Conservation (phyloP, 2,329 filamentous ascomycete genomes). For the Aspergillus novoparasiticus region DNA sequence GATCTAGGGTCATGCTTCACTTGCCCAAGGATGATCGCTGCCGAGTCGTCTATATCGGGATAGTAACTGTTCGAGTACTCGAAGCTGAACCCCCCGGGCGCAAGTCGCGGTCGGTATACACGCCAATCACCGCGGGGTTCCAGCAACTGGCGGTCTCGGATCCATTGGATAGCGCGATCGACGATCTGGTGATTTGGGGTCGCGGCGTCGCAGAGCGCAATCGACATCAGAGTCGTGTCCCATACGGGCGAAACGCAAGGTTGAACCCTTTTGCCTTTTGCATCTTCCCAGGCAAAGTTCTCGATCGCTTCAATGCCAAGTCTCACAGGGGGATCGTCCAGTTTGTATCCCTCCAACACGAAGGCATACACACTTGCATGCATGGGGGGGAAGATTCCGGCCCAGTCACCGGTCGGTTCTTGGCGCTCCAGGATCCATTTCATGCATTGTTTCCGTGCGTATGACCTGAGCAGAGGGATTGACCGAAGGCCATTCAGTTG, state of each 20-base stretch:
- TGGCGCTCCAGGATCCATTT: slow-evolving; percentile 37
- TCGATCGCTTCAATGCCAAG: slow-evolving; percentile 31
- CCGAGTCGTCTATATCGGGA: slow-evolving; percentile 39
- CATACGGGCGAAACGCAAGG: slow-evolving; percentile 33
- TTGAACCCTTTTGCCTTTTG: slow-evolving; percentile 32
- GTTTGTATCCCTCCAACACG: slow-evolving; percentile 30
- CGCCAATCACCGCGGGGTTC: slow-evolving; percentile 32
- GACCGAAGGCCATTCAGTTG: slow-evolving; percentile 19
- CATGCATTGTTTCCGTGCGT: slow-evolving; percentile 26
- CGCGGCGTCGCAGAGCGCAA: slow-evolving; percentile 28
- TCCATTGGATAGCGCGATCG: slow-evolving; percentile 15
- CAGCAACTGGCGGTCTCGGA: slow-evolving; percentile 26
- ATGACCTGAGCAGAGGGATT: slow-evolving; percentile 11
- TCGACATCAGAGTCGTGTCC: slow-evolving; percentile 40
- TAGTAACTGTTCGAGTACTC: slow-evolving; percentile 36
- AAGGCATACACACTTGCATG: slow-evolving; percentile 30
- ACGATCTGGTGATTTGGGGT: neutral
- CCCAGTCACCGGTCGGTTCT: slow-evolving; percentile 34
- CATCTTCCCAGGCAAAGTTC: slow-evolving; percentile 27
- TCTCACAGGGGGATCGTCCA: slow-evolving; percentile 23
- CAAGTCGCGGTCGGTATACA: slow-evolving; percentile 24
- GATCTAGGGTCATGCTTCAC: slow-evolving; percentile 25
- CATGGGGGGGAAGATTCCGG: slow-evolving; percentile 33
- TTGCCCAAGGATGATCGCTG: slow-evolving; percentile 31
- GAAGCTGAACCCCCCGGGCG: slow-evolving; percentile 33